Base-by-base conservation (phyloP, 495 filamentous ascomycete genomes). In the Beverwykella pulmonaria region DNA sequence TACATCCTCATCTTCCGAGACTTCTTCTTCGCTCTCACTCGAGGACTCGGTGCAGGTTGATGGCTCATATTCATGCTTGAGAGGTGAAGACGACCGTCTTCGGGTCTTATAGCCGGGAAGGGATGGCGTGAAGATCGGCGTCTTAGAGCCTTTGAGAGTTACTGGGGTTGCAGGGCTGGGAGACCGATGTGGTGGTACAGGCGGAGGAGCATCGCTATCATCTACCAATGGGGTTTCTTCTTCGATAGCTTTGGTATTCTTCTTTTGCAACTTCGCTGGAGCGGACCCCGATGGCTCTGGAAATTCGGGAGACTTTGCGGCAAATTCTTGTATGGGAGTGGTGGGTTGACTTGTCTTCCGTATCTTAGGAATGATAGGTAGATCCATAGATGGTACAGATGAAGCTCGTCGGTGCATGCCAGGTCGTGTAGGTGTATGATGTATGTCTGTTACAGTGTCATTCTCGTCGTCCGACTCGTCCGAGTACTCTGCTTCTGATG, bases 61-160 rank as follows among this genome's bases (percentile, higher is more conserved):
- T 1, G 95, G 95, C 68, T 92, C 90, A 71, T 97, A 99, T 79
- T 99, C 92, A 71, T 97, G 94, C 77, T 99, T 99, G 61, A 99
- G 81, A 9, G 95, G 95, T 9, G 95, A 98, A 4, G 95, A 98
- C 26, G 87, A 89, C 6, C 91, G 84, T 29, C 93, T 83, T 70
- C 73, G 36, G 74, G 69, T 34, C 78, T 73, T 61, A 72, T 76
- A 62, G 3, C 53, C 70, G 59, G 68, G 71, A 47, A 74, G 47
- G 10, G 67, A 59, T 9, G 77, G 76, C 14, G 75, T 77, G 58
- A 78, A 75, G 78, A 81, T 52, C 69, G 73, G 61, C 68, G 75
- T 69, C 76, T 77, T 73, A 47, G 74, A 53, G 72, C 75, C 69
- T 80, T 79, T 79, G 88, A 73, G 80, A 61, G 74, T 79, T 49